These are phyloP conservation scores for Odontarrhena argentea DNA, from an alignment of 345 rosid genomes.

Conservation along the genomic window DNA sequence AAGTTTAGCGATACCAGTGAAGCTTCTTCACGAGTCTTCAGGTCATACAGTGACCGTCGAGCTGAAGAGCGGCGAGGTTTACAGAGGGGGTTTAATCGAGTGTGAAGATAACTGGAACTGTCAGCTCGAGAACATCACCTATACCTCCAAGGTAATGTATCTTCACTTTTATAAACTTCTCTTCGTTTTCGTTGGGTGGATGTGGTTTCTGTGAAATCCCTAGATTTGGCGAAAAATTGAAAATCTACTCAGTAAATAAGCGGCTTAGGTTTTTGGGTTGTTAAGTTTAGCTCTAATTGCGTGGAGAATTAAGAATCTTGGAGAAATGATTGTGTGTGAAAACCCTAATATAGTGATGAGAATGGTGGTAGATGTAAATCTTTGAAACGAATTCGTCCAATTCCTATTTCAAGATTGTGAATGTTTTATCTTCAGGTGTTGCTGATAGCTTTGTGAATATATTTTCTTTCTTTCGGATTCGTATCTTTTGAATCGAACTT, in stretches of 20 bases:
- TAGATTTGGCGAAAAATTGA: neutral
- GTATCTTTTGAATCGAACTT: no score
- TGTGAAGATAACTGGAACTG: slow-evolving; percentile 91
- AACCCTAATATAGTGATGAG: neutral
- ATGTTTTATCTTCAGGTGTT: neutral
- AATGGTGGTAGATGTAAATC: neutral
- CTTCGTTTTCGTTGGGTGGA: neutral
- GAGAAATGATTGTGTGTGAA: neutral
- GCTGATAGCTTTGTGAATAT: no score
- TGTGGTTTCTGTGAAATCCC: slow-evolving; percentile 18
- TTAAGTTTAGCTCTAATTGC: neutral
- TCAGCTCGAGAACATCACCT: slow-evolving; percentile 75
- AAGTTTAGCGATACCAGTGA: slow-evolving; percentile 77
- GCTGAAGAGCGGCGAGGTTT: slow-evolving; percentile 78
- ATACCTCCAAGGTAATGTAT: slow-evolving; percentile 58
- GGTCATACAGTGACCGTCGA: slow-evolving; percentile 73
- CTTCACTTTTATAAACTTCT: neutral
- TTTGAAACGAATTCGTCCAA: no score
- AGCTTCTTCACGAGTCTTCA: slow-evolving; percentile 70
- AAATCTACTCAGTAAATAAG: neutral
- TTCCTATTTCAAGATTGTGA: neutral
- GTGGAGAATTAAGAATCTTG: neutral
- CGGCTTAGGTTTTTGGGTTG: neutral
- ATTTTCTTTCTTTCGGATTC: no score
- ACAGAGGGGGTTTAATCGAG: slow-evolving; percentile 76